phyloP scores from a whole-genome alignment of 2,329 filamentous ascomycete species.

The Aureobasidium sp. region DNA sequence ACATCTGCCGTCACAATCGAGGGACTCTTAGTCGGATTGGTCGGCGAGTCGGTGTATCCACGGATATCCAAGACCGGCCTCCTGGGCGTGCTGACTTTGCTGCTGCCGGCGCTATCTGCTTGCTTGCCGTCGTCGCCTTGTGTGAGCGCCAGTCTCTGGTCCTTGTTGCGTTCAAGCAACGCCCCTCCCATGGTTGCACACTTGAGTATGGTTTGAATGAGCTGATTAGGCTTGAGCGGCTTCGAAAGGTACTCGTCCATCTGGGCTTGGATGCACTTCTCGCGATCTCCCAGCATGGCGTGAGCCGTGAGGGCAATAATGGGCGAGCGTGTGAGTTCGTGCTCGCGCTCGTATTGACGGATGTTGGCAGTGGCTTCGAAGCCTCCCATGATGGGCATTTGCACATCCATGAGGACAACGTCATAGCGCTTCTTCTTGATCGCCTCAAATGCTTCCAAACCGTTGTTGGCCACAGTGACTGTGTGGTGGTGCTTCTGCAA shows the following conservation, averaged over 20 bases:
- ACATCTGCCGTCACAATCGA: constrained; percentile 53
- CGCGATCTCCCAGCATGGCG: constrained; percentile 95
- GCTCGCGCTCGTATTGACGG: constrained; percentile 81
- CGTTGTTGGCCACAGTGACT: constrained; percentile 90
- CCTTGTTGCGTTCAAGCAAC: constrained; percentile 67
- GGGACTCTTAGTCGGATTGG: constrained; percentile 56
- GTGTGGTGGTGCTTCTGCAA: constrained; percentile 93
- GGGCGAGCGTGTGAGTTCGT: constrained; percentile 74
- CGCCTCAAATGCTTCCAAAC: constrained; percentile 85
- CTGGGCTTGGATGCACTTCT: constrained; percentile 96
- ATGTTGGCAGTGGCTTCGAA: constrained; percentile 98
- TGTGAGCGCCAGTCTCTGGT: constrained; percentile 31
- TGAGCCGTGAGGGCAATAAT: constrained; percentile 97
- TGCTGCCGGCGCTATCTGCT: not conserved
- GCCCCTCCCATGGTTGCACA: constrained; percentile 86
- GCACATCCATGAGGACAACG: constrained; percentile 97
- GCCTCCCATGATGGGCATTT: constrained; percentile 99
- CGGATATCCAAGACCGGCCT: constrained; percentile 46
- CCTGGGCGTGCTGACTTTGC: constrained; percentile 14
- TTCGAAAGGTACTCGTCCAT: constrained; percentile 99
- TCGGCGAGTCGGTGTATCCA: constrained; percentile 63
- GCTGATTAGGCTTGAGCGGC: constrained; percentile 89
- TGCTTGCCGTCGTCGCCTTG: constrained; percentile 11
- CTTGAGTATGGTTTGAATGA: constrained; percentile 96
- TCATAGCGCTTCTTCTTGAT: constrained; percentile 90